A percentile compares a stretch with the other conserved stretches of the same genome.
phyloP scores from a whole-genome alignment of 345 rosid species.

The Erodium maritimum region DNA sequence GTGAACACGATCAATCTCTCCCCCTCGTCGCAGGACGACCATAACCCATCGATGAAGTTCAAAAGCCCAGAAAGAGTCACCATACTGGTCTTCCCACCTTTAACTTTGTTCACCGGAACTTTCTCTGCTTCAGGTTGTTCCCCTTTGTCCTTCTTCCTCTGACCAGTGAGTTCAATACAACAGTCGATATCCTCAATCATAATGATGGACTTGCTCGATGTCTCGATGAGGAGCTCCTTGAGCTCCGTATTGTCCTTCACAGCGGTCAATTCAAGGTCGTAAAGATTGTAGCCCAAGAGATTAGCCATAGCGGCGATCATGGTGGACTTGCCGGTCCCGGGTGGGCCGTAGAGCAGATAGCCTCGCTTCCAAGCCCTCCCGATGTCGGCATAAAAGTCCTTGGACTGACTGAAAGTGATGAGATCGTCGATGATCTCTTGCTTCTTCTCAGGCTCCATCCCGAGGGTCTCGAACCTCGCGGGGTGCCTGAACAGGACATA shows the following conservation, averaged over 20 bases:
- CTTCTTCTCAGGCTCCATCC: constrained; percentile 26
- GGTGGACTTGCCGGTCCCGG: constrained; percentile 32
- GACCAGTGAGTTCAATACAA: constrained; percentile 26
- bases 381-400: constrained; percentile 21
- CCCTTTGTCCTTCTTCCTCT: constrained; percentile 13
- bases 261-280: constrained; percentile 27
- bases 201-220: constrained; percentile 21
- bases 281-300: constrained; percentile 23
- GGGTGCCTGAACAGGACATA: constrained; percentile 26
- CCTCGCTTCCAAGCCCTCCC: constrained; percentile 40
- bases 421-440: constrained; percentile 21
- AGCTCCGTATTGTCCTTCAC: constrained; percentile 30
- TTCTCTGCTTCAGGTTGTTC: constrained; percentile 8
- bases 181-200: constrained; percentile 38
- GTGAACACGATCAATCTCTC: constrained; percentile 36
- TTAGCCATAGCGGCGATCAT: constrained; percentile 35
- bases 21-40: constrained; percentile 43
- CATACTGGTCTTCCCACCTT: constrained; percentile 16
- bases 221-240: constrained; percentile 23
- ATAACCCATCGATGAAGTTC: constrained; percentile 38
- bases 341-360: constrained; percentile 31
- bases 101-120: not conserved
- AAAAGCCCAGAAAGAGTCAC: constrained; percentile 41
- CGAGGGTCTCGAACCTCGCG: constrained; percentile 22
- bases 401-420: constrained; percentile 12